These are phyloP conservation scores for Cryphonectria carpinicola DNA, from an alignment of 2,329 filamentous ascomycete genomes.

Conservation along the genomic window DNA sequence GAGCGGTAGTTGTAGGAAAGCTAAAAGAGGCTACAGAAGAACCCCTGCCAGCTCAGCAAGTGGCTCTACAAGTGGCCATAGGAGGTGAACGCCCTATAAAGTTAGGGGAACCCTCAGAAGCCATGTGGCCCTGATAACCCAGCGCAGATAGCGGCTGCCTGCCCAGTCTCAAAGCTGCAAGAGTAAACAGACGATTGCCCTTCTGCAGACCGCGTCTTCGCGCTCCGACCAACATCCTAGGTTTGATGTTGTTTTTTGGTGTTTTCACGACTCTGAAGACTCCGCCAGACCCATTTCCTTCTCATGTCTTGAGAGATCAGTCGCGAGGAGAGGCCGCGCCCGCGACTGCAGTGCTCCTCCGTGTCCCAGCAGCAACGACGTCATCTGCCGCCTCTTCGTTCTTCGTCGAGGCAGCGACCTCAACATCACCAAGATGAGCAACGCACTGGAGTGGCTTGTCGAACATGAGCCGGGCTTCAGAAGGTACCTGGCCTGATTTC, in stretches of 20 bases:
- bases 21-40: no score
- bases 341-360: slow-evolving; percentile 2
- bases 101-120: background rate
- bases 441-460: slow-evolving; percentile 36
- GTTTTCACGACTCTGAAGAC: background rate
- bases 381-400: slow-evolving; percentile 24
- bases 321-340: background rate
- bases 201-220: slow-evolving; percentile 6
- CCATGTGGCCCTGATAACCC: background rate
- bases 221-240: background rate
- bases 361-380: slow-evolving; percentile 31
- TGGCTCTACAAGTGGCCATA: background rate
- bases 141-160: background rate
- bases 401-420: slow-evolving; percentile 7
- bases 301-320: slow-evolving; percentile 8
- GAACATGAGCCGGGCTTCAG: slow-evolving; percentile 38
- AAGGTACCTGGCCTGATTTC: slow-evolving; percentile 31
- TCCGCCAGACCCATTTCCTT: background rate
- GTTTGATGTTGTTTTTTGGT: no score
- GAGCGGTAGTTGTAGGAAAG: background rate
- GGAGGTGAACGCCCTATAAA: background rate
- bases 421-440: slow-evolving; percentile 23
- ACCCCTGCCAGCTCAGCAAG: background rate
- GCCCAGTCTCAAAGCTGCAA: background rate
- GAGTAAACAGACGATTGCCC: background rate